Conservation (phyloP, 75 land plant species). For the Sequoiadendron giganteum region DNA sequence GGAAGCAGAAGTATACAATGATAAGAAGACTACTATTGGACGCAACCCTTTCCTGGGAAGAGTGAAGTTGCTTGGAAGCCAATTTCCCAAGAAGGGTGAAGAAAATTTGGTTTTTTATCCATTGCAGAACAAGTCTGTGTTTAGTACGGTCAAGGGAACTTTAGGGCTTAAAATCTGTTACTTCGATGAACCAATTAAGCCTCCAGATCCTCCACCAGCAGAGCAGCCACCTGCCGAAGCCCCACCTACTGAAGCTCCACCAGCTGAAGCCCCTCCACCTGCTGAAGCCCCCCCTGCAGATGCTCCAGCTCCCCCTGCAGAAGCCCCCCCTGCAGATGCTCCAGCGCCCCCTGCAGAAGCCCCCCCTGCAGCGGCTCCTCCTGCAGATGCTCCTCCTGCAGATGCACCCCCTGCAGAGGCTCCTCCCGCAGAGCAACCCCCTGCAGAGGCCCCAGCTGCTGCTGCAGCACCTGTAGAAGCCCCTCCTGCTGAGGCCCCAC, state of each 20-base stretch:
- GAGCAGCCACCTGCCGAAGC: constrained; percentile 18
- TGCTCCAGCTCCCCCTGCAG: background rate
- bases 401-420: constrained; percentile 14
- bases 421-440: background rate
- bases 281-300: constrained; percentile 16
- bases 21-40: constrained; percentile 33
- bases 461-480: background rate
- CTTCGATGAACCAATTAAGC: constrained; percentile 41
- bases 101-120: constrained; percentile 61
- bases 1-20: constrained; percentile 59
- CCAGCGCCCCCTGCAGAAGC: constrained; percentile 9
- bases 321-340: constrained; percentile 15
- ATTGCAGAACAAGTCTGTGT: constrained; percentile 64
- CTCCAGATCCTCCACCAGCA: constrained; percentile 13
- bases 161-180: constrained; percentile 65
- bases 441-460: constrained; percentile 1
- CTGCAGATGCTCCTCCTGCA: constrained; percentile 9
- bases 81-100: constrained; percentile 45
- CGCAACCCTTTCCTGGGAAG: constrained; percentile 67
- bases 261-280: constrained; percentile 13
- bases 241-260: constrained; percentile 12
- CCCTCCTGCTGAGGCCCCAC: constrained; percentile 17
- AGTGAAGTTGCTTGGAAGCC: constrained; percentile 54
- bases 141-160: constrained; percentile 68
- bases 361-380: constrained; percentile 7